These are phyloP conservation scores for Protomyces inouyei DNA, from an alignment of 1,139 yeast species.

Conservation along the genomic window DNA sequence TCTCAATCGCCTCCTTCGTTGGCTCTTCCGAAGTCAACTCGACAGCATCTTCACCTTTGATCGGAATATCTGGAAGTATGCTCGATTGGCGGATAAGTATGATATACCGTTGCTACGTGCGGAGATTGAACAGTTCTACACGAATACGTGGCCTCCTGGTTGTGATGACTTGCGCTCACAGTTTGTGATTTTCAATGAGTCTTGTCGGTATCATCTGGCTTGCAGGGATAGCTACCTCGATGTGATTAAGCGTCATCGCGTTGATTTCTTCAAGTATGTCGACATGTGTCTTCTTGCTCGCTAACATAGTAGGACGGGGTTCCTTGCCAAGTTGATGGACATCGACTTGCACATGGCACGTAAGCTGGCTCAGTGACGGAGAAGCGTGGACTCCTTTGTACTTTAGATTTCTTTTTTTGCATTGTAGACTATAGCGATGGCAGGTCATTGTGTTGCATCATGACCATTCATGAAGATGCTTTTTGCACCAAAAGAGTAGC, in stretches of 20 bases:
- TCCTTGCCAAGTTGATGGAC: neutral
- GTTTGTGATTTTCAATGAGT: neutral
- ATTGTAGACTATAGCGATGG: neutral
- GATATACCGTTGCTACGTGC: neutral
- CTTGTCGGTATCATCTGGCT: neutral
- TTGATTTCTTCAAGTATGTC: neutral
- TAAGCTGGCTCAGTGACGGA: neutral
- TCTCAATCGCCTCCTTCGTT: neutral
- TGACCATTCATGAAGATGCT: constrained; percentile 26
- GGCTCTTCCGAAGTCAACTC: neutral
- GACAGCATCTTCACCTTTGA: neutral
- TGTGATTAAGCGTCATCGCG: neutral
- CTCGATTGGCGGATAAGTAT: neutral
- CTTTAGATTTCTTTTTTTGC: neutral
- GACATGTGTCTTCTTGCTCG: neutral
- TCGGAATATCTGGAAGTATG: neutral
- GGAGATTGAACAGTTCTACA: neutral
- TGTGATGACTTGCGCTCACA: neutral
- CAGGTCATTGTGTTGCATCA: neutral
- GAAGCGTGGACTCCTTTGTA: neutral
- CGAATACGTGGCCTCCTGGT: neutral
- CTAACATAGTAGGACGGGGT: neutral
- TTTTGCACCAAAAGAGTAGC: constrained; percentile 16
- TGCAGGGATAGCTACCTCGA: neutral
- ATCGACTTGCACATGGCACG: neutral